Evolutionary conservation across 768 basidiomycete genomes (phyloP).

Genomic region (Russula olivacea): DNA sequence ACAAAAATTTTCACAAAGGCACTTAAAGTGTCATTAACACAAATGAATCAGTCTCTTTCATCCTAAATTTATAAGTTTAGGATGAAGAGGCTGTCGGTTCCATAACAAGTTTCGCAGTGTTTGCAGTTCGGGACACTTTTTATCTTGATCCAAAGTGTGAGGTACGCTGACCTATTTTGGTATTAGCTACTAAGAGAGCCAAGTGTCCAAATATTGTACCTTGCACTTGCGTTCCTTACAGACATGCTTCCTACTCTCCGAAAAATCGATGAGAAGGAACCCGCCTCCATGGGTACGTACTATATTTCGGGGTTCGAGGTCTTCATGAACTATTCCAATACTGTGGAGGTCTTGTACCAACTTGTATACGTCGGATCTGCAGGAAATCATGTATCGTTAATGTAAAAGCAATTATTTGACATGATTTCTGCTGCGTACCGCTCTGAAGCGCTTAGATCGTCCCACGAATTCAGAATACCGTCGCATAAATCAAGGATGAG

Average conservation of each 20-base stretch:
- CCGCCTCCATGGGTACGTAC: not conserved
- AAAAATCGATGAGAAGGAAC: not conserved
- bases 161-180: too few species aligned
- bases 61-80: too few species aligned
- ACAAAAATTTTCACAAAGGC: too few species aligned
- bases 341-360: not conserved
- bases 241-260: not conserved
- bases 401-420: not conserved
- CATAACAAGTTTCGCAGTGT: too few species aligned
- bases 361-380: not conserved
- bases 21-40: too few species aligned
- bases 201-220: not conserved
- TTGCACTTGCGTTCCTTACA: not conserved
- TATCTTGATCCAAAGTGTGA: too few species aligned
- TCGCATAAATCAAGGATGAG: not conserved
- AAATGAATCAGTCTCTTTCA: too few species aligned
- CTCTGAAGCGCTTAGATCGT: not conserved
- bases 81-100: too few species aligned
- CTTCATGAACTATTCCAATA: not conserved
- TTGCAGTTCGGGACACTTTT: too few species aligned
- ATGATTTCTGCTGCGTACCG: not conserved
- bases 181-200: not conserved
- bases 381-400: not conserved
- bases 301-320: not conserved
- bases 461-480: not conserved